Conservation (phyloP, 2,329 filamentous ascomycete genomes). For the Rhytidhysteron rufulum region DNA sequence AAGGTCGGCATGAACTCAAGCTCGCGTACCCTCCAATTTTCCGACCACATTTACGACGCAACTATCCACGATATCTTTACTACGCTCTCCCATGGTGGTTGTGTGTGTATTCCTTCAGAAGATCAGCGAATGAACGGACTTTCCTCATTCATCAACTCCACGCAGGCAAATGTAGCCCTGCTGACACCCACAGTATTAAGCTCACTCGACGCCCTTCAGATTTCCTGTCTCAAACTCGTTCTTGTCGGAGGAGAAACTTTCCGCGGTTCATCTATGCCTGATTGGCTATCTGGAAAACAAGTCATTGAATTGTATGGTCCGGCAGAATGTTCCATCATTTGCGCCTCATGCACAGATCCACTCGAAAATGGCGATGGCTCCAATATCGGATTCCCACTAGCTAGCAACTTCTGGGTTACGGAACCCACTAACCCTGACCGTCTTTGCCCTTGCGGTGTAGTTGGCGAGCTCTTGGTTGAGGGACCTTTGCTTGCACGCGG, state of each 20-base stretch:
- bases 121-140: conserved; percentile 48
- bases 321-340: not conserved
- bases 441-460: conserved; percentile 40
- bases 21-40: conserved; percentile 51
- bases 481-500: conserved; percentile 12
- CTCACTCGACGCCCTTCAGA: too few relatives aligned
- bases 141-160: conserved; percentile 31
- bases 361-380: conserved; percentile 4
- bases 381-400: conserved; percentile 9
- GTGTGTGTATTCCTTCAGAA: conserved; percentile 51
- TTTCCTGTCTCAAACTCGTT: too few relatives aligned
- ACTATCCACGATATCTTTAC: conserved; percentile 49
- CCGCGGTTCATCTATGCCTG: too few relatives aligned
- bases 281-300: too few relatives aligned
- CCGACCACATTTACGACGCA: conserved; percentile 49
- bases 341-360: conserved; percentile 4
- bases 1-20: conserved; percentile 37
- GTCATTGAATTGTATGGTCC: too few relatives aligned
- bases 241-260: too few relatives aligned
- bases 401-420: conserved; percentile 22
- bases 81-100: conserved; percentile 45
- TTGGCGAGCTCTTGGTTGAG: conserved; percentile 19
- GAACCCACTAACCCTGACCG: conserved; percentile 8
- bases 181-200: too few relatives aligned
- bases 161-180: too few relatives aligned